Conservation (phyloP, 2,329 filamentous ascomycete species). For the Microcyclospora pomicola region DNA sequence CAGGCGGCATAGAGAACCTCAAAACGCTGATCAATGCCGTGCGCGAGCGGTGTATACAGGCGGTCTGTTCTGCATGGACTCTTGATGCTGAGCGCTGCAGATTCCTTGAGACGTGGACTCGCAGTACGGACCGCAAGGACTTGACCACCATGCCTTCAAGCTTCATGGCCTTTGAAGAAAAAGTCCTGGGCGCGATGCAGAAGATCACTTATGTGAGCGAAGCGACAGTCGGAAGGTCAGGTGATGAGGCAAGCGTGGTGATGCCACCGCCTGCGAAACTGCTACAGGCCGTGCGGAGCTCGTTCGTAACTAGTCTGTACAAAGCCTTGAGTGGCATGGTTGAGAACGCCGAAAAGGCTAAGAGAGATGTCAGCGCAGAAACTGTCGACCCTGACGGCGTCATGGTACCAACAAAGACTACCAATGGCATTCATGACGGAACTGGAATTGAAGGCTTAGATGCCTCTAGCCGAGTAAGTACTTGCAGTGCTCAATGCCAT, state of each 20-base stretch:
- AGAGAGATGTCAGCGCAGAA: conserved; percentile 40
- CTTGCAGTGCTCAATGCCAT: background rate
- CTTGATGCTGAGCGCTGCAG: conserved; percentile 87
- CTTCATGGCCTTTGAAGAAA: conserved; percentile 74
- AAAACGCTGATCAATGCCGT: conserved; percentile 61
- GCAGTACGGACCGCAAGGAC: conserved; percentile 66
- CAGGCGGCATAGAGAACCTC: conserved; percentile 53
- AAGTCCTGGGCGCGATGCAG: conserved; percentile 74
- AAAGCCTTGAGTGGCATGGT: conserved; percentile 92
- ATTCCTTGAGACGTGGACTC: conserved; percentile 84
- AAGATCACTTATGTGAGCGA: conserved; percentile 91
- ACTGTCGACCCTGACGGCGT: conserved; percentile 37
- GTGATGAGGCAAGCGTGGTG: conserved; percentile 65
- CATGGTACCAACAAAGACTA: conserved; percentile 16
- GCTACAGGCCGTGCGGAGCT: conserved; percentile 75
- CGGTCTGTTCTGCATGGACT: conserved; percentile 83
- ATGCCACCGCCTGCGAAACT: conserved; percentile 75
- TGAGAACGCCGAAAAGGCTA: conserved; percentile 75
- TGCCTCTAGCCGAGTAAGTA: conserved; percentile 38
- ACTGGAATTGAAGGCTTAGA: conserved; percentile 38
- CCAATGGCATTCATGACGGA: conserved; percentile 11
- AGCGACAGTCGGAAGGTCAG: conserved; percentile 49
- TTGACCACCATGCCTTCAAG: conserved; percentile 81
- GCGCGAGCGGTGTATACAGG: conserved; percentile 72
- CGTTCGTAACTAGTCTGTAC: conserved; percentile 89